Percentiles rank a stretch among this genome's conserved stretches.
Conservation (phyloP, 805 yeast species). For the Clavispora vitiphila region DNA sequence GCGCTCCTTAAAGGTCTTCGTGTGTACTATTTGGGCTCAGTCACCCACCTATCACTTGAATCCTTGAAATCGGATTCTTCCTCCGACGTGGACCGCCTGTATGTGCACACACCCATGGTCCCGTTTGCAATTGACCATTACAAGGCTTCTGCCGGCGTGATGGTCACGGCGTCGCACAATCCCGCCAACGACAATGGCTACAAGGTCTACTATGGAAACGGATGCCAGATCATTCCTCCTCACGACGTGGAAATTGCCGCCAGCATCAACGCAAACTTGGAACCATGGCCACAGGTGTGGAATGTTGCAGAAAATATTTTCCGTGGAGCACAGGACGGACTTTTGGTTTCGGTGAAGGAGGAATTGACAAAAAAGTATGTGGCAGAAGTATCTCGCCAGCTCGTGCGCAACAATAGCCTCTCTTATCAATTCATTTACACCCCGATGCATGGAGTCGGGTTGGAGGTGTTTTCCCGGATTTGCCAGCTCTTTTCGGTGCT, state of each 20-base stretch:
- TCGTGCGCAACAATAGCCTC: conserved; percentile 25
- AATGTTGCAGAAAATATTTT: conserved; percentile 35
- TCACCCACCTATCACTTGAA: conserved; percentile 29
- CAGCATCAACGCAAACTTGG: conserved; percentile 54
- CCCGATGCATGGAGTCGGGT: conserved; percentile 95
- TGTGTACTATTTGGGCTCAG: conserved; percentile 57
- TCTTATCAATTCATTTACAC: conserved; percentile 68
- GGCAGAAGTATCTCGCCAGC: conserved; percentile 15
- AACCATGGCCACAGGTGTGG: conserved; percentile 55
- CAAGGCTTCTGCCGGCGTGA: conserved; percentile 73
- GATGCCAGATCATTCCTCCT: conserved; percentile 95
- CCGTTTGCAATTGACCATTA: conserved; percentile 74
- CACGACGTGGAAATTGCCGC: conserved; percentile 71
- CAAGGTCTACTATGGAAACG: conserved; percentile 89
- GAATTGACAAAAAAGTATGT: conserved; percentile 42
- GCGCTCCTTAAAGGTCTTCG: conserved; percentile 64
- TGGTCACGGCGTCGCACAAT: conserved; percentile 90
- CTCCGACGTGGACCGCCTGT: conserved; percentile 3
- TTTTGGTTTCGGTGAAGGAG: conserved; percentile 37
- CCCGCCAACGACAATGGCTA: conserved; percentile 88
- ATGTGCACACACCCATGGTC: conserved; percentile 84
- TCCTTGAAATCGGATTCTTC: conserved; percentile 10
- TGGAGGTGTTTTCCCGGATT: conserved; percentile 47
- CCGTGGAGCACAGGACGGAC: conserved; percentile 16
- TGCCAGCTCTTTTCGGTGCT: conserved; percentile 32